These are phyloP conservation scores for Arctium lappa DNA, from an alignment of 129 eudicot species.

Conservation along the genomic window DNA sequence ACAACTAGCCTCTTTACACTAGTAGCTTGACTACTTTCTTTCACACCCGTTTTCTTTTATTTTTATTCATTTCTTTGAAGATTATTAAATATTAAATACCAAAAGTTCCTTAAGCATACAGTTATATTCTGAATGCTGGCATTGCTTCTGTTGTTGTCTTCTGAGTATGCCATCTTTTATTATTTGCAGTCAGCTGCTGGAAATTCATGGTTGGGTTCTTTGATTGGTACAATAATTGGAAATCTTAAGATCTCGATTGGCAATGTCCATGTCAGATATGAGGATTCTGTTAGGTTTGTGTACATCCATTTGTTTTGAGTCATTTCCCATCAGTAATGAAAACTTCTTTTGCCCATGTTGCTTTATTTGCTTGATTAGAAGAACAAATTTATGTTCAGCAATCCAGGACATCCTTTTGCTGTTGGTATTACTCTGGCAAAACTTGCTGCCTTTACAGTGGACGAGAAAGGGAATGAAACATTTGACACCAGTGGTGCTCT, in stretches of 20 bases:
- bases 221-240: constrained; percentile 89
- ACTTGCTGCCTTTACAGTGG: constrained; percentile 98
- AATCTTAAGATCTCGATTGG: constrained; percentile 90
- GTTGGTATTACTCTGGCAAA: constrained; percentile 93
- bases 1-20: constrained; percentile 8
- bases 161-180: constrained; percentile 10
- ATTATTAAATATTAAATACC: neutral
- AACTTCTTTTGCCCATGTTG: constrained; percentile 4
- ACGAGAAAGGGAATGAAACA: constrained; percentile 95
- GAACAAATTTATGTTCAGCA: constrained; percentile 41
- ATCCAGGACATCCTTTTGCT: constrained; percentile 91
- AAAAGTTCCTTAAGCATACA: neutral
- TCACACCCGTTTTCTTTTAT: neutral
- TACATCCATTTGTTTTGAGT: constrained; percentile 10
- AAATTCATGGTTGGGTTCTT: constrained; percentile 91
- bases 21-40: constrained; percentile 7
- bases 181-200: constrained; percentile 65
- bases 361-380: constrained; percentile 7
- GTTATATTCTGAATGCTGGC: constrained; percentile 5
- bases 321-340: neutral
- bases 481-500: constrained; percentile 98
- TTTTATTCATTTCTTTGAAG: constrained; percentile 1
- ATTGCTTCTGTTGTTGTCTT: neutral
- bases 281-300: constrained; percentile 78
- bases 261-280: constrained; percentile 95